Percentiles rank a stretch among this genome's conserved stretches.
phyloP scores from a whole-genome alignment of 2,329 filamentous ascomycete genomes.

The Lomentospora prolificans region DNA sequence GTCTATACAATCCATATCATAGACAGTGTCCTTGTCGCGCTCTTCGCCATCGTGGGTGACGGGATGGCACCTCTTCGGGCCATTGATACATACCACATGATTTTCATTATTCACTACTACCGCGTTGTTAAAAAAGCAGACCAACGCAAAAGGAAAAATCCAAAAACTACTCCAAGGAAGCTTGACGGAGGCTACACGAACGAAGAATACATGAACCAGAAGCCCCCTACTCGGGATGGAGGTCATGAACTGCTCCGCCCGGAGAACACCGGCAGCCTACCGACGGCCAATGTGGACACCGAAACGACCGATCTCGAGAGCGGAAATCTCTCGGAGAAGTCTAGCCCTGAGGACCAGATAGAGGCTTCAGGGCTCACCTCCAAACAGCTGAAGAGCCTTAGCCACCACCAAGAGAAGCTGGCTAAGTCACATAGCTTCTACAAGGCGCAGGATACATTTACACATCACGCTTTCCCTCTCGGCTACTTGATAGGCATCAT shows the following conservation, averaged over 20 bases:
- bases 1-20: slow-evolving; percentile 61
- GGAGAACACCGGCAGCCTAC: neutral
- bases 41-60: slow-evolving; percentile 63
- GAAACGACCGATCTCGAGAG: neutral
- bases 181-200: neutral
- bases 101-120: slow-evolving; percentile 63
- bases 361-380: slow-evolving; percentile 52
- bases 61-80: slow-evolving; percentile 65
- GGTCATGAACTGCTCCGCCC: neutral
- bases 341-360: slow-evolving; percentile 28
- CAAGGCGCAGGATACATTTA: slow-evolving; percentile 77
- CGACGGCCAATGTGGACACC: neutral
- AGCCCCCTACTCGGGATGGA: neutral
- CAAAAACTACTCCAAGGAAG: neutral
- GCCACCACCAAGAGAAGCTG: slow-evolving; percentile 72
- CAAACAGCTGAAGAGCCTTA: slow-evolving; percentile 57
- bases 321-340: slow-evolving; percentile 11
- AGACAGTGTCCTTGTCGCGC: slow-evolving; percentile 59
- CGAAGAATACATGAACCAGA: neutral
- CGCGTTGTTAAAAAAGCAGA: slow-evolving; percentile 27
- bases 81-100: slow-evolving; percentile 82
- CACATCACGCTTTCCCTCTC: slow-evolving; percentile 70
- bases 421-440: slow-evolving; percentile 80
- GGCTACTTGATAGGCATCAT: slow-evolving; percentile 66
- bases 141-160: slow-evolving; percentile 28